Evolutionary conservation across 2,329 filamentous ascomycete species (phyloP), one percentile per base, ranked within the genome.

Genomic region (Gaeumannomyces tritici): DNA sequence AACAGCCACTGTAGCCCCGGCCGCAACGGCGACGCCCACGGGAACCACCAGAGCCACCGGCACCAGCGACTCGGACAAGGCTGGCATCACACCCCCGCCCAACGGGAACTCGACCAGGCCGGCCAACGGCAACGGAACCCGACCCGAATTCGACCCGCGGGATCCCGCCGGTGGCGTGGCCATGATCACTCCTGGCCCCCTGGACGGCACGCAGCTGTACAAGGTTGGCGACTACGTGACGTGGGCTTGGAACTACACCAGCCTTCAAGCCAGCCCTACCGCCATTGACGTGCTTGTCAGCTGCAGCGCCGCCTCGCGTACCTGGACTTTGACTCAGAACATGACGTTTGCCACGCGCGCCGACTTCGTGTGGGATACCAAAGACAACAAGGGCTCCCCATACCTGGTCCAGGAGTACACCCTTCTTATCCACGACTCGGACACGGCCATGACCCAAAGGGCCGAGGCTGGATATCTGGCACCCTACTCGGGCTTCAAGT

Each of bases 171-270:
- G 82, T 60, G 75, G 77, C 61, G 76, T 86, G 51, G 74, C 76
- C 58, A 81, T 88, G 76, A 67, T 82, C 57, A 80, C 77, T 2
- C 85, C 85, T 1, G 74, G 77, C 54, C 72, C 76, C 8, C 77
- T 75, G 3, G 70, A 73, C 13, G 75, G 76, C 29, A 76, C 77
- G 12, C 76, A 80, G 63, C 77, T 85, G 55, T 87, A 83, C 78
- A 84, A 84, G 69, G 84, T 88, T 64, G 81, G 83, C 64, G 80
- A 86, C 69, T 76, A 76, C 57, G 75, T 87, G 56, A 87, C 83
- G 18, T 85, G 83, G 73, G 79, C 74, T 58, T 89, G 85, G 84
- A 88, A 88, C 74, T 88, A 87, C 75, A 88, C 86, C 4, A 80
- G 80, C 57, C 72, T 89, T 33, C 76, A 79, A 62, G 83, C 75